phyloP scores from a whole-genome alignment of 2,329 filamentous ascomycete species.

The Talaromyces sp. region DNA sequence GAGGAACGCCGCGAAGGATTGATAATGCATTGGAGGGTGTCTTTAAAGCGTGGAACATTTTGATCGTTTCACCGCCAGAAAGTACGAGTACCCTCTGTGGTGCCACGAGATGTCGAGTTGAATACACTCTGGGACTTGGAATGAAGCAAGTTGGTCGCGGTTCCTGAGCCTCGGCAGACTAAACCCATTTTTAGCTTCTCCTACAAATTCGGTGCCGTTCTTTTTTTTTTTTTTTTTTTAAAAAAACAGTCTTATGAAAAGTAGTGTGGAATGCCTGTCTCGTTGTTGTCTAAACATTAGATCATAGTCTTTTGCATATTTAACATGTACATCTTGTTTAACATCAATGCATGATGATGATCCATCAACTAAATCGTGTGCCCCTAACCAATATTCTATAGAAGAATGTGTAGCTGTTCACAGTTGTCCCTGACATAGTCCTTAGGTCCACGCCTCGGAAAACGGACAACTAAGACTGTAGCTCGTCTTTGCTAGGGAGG shows the following conservation, averaged over 20 bases:
- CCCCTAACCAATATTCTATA: too few relatives aligned
- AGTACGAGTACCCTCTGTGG: neutral
- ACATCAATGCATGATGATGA: neutral
- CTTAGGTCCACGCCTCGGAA: neutral
- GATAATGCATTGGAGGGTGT: neutral
- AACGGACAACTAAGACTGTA: neutral
- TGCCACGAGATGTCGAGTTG: neutral
- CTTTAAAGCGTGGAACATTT: constrained; percentile 1
- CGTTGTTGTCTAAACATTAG: neutral
- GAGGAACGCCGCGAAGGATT: neutral
- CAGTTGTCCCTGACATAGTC: neutral
- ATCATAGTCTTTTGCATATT: neutral
- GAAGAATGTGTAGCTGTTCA: neutral
- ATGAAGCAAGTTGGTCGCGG: neutral
- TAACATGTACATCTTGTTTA: neutral
- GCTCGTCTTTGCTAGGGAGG: constrained; percentile 40
- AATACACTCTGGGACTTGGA: too few relatives aligned
- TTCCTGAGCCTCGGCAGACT: neutral
- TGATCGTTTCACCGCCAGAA: neutral
- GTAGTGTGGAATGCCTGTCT: neutral
- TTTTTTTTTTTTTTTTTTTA: too few relatives aligned
- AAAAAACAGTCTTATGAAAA: too few relatives aligned
- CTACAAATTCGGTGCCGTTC: too few relatives aligned
- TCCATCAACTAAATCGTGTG: neutral
- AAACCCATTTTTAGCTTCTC: too few relatives aligned